These are phyloP conservation scores for Schizochytrium sp. DNA, from an alignment of 108 stramenopile species.

Conservation along the genomic window DNA sequence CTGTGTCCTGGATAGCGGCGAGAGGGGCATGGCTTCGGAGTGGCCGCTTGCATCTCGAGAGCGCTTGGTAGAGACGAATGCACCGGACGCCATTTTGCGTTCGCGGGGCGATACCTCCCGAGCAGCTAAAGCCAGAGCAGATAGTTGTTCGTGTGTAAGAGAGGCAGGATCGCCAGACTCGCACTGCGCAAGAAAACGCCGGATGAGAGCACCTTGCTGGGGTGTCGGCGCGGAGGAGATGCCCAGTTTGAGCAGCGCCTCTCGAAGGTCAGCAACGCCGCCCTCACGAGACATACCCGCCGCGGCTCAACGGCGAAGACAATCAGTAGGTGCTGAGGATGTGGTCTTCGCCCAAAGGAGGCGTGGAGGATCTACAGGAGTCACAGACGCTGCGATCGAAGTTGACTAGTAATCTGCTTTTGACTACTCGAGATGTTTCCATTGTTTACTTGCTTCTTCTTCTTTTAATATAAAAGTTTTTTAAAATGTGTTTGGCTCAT, in stretches of 20 bases:
- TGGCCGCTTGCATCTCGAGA: background rate
- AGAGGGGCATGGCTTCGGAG: background rate
- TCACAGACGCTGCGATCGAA: no score
- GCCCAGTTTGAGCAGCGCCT: slow-evolving; percentile 18
- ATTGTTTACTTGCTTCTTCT: no score
- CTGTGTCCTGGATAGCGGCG: background rate
- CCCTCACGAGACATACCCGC: background rate
- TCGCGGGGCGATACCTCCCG: background rate
- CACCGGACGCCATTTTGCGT: background rate
- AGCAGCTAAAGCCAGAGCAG: background rate
- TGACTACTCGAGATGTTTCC: no score
- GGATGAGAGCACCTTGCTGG: background rate
- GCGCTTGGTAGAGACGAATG: background rate
- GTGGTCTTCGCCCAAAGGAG: no score
- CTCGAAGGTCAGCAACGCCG: background rate
- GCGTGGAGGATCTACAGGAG: no score
- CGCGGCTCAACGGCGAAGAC: no score
- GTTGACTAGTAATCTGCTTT: no score
- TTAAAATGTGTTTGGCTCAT: no score
- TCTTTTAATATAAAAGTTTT: no score
- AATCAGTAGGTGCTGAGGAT: no score
- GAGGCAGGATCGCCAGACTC: background rate
- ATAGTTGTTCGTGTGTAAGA: background rate
- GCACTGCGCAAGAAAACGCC: background rate
- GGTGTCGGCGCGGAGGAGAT: background rate